Evolutionary conservation across 2,329 filamentous ascomycete species (phyloP), one percentile per base, ranked within the genome.

Genomic region (Hypoxylon sp.): DNA sequence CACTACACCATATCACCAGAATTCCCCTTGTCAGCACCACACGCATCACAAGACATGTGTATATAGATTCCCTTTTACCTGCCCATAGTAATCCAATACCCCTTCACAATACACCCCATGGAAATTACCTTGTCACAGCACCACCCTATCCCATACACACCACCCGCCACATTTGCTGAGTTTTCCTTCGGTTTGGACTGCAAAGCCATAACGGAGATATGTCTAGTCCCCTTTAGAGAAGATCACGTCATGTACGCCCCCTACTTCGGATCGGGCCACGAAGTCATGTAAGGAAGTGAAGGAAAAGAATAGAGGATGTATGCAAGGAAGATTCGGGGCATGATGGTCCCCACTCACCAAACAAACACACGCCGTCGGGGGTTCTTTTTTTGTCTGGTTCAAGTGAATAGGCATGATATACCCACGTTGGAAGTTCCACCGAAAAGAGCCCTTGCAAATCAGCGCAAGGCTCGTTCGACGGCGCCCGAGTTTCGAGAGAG

Each of bases 231-330:
- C 70, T 74, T 75, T 77, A 78, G 75, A 79, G 73, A 78, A 78
- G 75, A 77, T 74, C 70, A 77, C 71, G 69, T 78, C 76, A 77
- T 79, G 77, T 78, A 79, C 72, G 72, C 75, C 76, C 76, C 73
- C 54, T 64, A 64, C 57, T 39, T 62, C 57, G 50, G 61, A 64
- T 71, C 72, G 74, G 77, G 75, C 73, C 74, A 79, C 75, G 77
- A 78, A 79, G 69, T 79, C 77, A 79, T 79, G 77, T 79, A 79
- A 77, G 73, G 71, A 74, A 71, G 65, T 65, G 67, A 50, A 68
- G 69, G 68, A 70, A 67, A 54, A 61, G 56, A 72, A 69, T 63
- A 68, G 68, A 72, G 69, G 69, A 71, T 54, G 65, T 64, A 58
- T 58, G 48, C 29, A 63, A 53, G 65, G 68, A 74, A 54, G 52